Evolutionary conservation across 495 filamentous ascomycete genomes (phyloP).

Genomic region (Daldinia bambusicola): DNA sequence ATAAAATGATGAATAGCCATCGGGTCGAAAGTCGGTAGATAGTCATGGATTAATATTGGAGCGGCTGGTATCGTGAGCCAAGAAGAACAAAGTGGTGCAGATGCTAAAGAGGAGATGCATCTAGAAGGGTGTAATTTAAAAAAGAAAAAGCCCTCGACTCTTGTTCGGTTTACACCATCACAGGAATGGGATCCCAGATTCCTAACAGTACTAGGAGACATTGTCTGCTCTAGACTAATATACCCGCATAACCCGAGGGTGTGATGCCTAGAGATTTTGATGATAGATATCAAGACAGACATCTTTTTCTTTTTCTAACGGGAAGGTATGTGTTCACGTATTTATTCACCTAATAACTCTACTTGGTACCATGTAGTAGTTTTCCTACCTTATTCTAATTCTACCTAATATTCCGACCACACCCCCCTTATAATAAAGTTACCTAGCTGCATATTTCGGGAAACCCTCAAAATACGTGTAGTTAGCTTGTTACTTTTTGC

Average conservation of each 20-base stretch:
- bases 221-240: constrained; percentile 27
- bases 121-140: constrained; percentile 12
- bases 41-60: constrained; percentile 33
- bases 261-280: constrained; percentile 31
- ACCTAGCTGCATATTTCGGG: constrained; percentile 33
- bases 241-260: constrained; percentile 21
- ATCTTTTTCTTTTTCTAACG: constrained; percentile 6
- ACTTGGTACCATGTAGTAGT: not conserved
- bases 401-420: not conserved
- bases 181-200: constrained; percentile 1
- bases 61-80: constrained; percentile 38
- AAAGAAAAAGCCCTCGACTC: constrained; percentile 6
- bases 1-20: constrained; percentile 34
- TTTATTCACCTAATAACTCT: constrained; percentile 7
- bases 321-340: constrained; percentile 4
- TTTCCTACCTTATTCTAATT: constrained; percentile 7
- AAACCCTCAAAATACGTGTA: not conserved
- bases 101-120: constrained; percentile 23
- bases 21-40: constrained; percentile 12
- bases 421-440: constrained; percentile 32
- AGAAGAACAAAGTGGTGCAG: constrained; percentile 24
- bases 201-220: constrained; percentile 14
- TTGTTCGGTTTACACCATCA: constrained; percentile 27
- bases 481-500: not conserved
- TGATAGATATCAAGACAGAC: constrained; percentile 34